Evolutionary conservation across 176 grass and related monocot genomes (phyloP), one percentile per base, ranked within the genome.

Genomic region (Rhynchospora breviuscula): DNA sequence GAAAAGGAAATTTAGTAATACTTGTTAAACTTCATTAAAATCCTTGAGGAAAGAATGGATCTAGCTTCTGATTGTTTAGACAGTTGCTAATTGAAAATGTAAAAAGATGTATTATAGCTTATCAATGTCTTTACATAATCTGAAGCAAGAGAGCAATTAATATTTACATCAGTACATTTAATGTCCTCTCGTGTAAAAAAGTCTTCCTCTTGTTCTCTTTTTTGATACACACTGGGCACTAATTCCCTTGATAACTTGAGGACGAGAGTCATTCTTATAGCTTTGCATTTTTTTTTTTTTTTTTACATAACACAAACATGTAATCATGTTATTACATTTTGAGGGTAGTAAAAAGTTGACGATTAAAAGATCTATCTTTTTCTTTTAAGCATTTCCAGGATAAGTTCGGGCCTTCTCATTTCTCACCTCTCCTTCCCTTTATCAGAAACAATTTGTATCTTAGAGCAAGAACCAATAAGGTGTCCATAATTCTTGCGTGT

Each of bases 371-470:
- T 52, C 33, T 90, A 90, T 45, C 40, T 85, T 75, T 88, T 89
- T 74, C 88, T 90, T 60, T 84, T 83, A 19, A 95, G 86, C 88
- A 92, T 92, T 83, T 92, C 81, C 61, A 92, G 15, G 69, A 95
- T 90, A 21, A 88, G 44, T 79, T 94, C 90, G 65, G 86, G 81
- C 22, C 88, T 90, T 78, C 85, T 84, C 31, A 69, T 73, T 18
- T 66, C 65, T 73, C 60, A 56, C 25, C 46, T 78, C 29, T 77
- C 72, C 2, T 60, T 58, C 68, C 10, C 81, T 22, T 18, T 33
- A 82, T 4, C 58, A 71, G 44, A 68, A 84, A 0, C 4, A 59
- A 17, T 52, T 54, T 8, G 59, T 7, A 17, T 78, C 59, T 35
- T 87, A 75, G 75, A 79, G 48, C 58, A 40, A 85, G 68, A 56